phyloP scores from a whole-genome alignment of 371 early-diverging fungal genomes.

The Mortierella sp. region DNA sequence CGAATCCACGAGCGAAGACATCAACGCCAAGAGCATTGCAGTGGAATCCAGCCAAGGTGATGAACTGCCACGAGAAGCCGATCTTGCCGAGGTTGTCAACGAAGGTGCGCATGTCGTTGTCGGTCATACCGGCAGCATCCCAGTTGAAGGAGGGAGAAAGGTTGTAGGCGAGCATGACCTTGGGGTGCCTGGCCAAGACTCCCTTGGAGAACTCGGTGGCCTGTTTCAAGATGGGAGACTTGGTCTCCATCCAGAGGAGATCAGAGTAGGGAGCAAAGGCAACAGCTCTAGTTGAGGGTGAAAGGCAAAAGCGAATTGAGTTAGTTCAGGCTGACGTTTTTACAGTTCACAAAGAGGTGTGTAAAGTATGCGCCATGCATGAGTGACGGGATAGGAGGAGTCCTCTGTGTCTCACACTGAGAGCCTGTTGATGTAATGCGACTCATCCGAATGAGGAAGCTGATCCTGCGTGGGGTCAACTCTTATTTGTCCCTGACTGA shows the following conservation, averaged over 20 bases:
- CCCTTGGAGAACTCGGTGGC: constrained; percentile 93
- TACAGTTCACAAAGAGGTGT: no score
- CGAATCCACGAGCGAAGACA: constrained; percentile 91
- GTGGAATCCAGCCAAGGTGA: constrained; percentile 98
- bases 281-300: constrained; percentile 61
- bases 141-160: constrained; percentile 98
- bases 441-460: constrained; percentile 13
- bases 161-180: constrained; percentile 91
- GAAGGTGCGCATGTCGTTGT: constrained; percentile 87
- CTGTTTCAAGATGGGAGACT: constrained; percentile 91
- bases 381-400: background rate
- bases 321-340: no score
- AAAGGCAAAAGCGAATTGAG: background rate
- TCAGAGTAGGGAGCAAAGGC: constrained; percentile 95
- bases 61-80: constrained; percentile 99
- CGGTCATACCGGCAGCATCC: constrained; percentile 95
- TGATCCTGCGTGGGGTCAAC: constrained; percentile 11
- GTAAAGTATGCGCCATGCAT: no score
- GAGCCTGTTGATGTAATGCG: constrained; percentile 12
- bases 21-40: constrained; percentile 88
- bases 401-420: background rate
- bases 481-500: constrained; percentile 7
- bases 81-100: constrained; percentile 86
- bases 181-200: constrained; percentile 72
- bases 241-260: constrained; percentile 98